Evolutionary conservation across 2,329 filamentous ascomycete genomes (phyloP), one percentile per base, ranked within the genome.

Genomic region (Claviceps arundinis): DNA sequence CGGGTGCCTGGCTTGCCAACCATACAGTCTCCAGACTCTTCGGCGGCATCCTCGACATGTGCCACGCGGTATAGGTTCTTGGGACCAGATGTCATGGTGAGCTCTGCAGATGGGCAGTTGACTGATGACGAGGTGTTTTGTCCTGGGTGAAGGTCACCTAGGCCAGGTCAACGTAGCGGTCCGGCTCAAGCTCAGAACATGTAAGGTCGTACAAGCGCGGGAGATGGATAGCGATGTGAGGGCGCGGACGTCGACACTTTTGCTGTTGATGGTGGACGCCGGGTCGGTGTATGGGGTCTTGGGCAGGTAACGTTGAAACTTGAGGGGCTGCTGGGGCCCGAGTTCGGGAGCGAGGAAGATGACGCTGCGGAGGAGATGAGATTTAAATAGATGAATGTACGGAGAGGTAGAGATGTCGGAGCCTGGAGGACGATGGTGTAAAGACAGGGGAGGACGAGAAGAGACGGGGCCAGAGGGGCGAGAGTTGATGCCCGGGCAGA

Each of bases 21-120:
- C 42, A 70, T 62, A 38, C 68, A 63, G 51, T 71, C 72, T 42
- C 69, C 73, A 13, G 68, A 65, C 49, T 78, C 75, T 58, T 78
- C 73, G 47, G 67, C 73, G 52, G 55, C 56, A 38, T 78, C 77
- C 62, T 79, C 71, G 53, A 76, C 68, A 61, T 71, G 72, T 53
- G 71, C 70, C 51, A 72, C 65, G 58, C 65, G 57, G 47, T 62
- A 59, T 54, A 54, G 57, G 49, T 55, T 58, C 57, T 64, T 62
- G 59, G 56, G 57, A 59, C 61, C 61, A 40, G 47, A 50, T 52
- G 73, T 66, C 74, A 78, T 78, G 61, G 61, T 65, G 63, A 57
- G 55, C 47, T 55, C 19, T 34, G 47, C 43, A 37, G 43, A 14
- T 17, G 38, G 16, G 41, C n/a, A 44, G 34, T 22, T 17, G 14